A percentile compares a stretch with the other conserved stretches of the same genome.
Evolutionary conservation across 129 eudicot genomes (phyloP).

Genomic region (Heracleum sosnowskyi): DNA sequence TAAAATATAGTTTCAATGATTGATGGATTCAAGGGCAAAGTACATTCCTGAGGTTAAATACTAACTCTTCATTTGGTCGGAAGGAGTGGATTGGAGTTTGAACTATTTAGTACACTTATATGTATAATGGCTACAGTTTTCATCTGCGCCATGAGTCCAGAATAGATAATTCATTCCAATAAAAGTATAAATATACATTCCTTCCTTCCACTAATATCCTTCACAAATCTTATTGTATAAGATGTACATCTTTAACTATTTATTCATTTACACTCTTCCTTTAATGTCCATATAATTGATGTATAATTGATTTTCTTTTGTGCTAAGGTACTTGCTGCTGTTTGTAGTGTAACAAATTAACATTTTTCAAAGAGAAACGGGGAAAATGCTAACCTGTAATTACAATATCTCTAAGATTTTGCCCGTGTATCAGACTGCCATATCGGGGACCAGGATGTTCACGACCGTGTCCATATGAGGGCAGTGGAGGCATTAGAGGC

Average conservation of each 20-base stretch:
- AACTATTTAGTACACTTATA: background rate
- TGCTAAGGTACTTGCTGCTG: background rate
- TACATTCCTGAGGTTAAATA: background rate
- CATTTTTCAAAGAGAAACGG: background rate
- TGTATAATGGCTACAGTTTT: background rate
- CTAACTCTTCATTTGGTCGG: background rate
- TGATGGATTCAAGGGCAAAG: background rate
- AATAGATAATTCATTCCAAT: background rate
- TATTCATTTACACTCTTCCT: background rate
- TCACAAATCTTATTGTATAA: background rate
- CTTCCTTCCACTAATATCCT: background rate
- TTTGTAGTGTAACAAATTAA: background rate
- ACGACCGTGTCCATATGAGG: conserved; percentile 93
- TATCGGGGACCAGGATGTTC: conserved; percentile 94
- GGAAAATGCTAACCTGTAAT: conserved; percentile 63
- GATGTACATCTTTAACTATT: background rate
- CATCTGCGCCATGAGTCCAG: background rate
- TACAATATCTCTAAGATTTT: conserved; percentile 84
- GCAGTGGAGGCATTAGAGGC: conserved; percentile 95
- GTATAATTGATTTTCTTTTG: background rate
- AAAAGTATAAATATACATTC: background rate
- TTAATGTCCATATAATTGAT: no score
- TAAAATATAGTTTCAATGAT: background rate
- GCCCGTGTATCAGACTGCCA: conserved; percentile 97
- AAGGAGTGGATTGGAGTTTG: background rate